These are phyloP conservation scores for Citeromyces siamensis DNA, from an alignment of 1,139 yeast species.

Conservation along the genomic window DNA sequence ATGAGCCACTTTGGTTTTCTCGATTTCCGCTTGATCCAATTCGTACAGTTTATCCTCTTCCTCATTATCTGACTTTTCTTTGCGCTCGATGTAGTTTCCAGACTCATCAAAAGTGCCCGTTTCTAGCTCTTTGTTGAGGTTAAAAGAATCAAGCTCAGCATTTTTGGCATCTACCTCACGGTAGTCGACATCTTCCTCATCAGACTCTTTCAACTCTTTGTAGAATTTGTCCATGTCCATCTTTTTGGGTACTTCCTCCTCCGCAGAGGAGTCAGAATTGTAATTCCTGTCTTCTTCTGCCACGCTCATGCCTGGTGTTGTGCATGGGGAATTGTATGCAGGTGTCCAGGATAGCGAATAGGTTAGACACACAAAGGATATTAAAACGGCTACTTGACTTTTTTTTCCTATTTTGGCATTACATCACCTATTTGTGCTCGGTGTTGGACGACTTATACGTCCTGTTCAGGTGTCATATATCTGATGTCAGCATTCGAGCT, in stretches of 20 bases:
- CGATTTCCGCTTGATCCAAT: conserved; percentile 41
- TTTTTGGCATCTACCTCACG: conserved; percentile 14
- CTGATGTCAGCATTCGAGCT: too few species aligned
- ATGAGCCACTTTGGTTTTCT: conserved; percentile 32
- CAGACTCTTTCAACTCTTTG: conserved; percentile 4
- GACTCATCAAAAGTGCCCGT: conserved; percentile 52
- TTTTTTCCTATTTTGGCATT: background rate
- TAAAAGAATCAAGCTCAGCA: conserved; percentile 50
- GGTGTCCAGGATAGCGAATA: too few species aligned
- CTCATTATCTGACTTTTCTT: conserved; percentile 20
- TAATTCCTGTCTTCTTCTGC: conserved; percentile 2
- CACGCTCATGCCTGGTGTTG: too few species aligned
- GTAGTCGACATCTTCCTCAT: conserved; percentile 1
- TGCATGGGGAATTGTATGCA: too few species aligned
- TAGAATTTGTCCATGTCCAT: conserved; percentile 5
- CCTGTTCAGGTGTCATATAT: too few species aligned
- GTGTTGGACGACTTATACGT: too few species aligned
- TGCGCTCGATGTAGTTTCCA: conserved; percentile 43
- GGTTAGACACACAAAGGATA: too few species aligned
- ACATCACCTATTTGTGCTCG: too few species aligned
- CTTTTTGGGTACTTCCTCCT: conserved; percentile 5
- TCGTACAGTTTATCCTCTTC: conserved; percentile 29
- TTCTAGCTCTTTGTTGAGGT: conserved; percentile 39
- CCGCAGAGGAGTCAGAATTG: conserved; percentile 6
- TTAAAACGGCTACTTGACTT: too few species aligned